Conservation (phyloP, 1,284 basidiomycete genomes). For the Amylostereum areolatum region DNA sequence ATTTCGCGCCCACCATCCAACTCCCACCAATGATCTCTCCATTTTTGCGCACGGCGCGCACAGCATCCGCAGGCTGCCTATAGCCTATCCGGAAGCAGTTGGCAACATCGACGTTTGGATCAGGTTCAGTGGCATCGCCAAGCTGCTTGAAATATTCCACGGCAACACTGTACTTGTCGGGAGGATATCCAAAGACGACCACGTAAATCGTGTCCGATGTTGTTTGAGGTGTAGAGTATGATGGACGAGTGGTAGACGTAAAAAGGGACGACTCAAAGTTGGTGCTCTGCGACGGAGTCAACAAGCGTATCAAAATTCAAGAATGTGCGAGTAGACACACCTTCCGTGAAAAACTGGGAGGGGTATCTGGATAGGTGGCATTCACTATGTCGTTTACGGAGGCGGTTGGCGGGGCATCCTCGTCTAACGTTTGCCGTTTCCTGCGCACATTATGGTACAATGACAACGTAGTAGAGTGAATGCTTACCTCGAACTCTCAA, state of each 20-base stretch:
- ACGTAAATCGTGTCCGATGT: constrained; percentile 43
- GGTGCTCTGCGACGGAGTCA: constrained; percentile 18
- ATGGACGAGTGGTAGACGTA: constrained; percentile 22
- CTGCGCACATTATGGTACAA: constrained; percentile 19
- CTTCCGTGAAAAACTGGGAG: constrained; percentile 35
- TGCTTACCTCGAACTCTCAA: constrained; percentile 57
- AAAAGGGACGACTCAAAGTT: constrained; percentile 30
- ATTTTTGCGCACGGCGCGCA: constrained; percentile 70
- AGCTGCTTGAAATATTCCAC: constrained; percentile 68
- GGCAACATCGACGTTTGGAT: constrained; percentile 52
- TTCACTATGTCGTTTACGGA: constrained; percentile 69
- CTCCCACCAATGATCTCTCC: constrained; percentile 68
- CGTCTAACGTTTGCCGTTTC: constrained; percentile 58
- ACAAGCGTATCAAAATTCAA: not conserved
- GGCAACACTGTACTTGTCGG: constrained; percentile 62
- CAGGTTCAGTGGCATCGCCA: constrained; percentile 58
- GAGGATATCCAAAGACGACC: constrained; percentile 71
- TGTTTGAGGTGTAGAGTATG: constrained; percentile 22
- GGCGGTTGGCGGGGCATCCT: constrained; percentile 66
- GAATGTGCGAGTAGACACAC: constrained; percentile 28
- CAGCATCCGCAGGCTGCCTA: constrained; percentile 58
- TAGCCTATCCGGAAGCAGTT: constrained; percentile 75
- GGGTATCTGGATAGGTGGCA: constrained; percentile 39
- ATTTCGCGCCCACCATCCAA: constrained; percentile 80
- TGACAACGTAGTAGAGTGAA: not conserved